Base-by-base conservation (phyloP, 345 rosid genomes). In the Ceriops tagal region DNA sequence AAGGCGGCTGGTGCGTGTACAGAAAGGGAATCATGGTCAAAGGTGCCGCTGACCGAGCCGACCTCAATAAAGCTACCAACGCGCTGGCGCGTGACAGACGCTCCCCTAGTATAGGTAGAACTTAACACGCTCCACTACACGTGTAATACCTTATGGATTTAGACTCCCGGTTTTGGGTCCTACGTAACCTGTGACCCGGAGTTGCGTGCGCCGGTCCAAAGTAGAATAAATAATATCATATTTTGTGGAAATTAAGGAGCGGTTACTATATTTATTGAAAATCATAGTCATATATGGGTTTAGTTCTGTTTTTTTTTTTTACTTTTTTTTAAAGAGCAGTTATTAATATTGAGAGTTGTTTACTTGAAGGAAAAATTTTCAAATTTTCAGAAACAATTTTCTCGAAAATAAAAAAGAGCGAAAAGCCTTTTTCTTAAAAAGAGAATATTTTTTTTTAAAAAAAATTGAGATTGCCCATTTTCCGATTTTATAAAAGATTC, bases 11-110 rank as follows among this genome's bases (percentile, higher is more conserved):
- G 28, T 18, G 28, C 3, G 5, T 52, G n/a, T 26, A 5, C 10
- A 18, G 2, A 8, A 18, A 21, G 15, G 10, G 8, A 34, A 43
- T 31, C 51, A 15, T 8, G 43, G 73, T 74, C 78, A 70, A 74
- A 51, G 37, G 58, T 43, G 22, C 71, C 70, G 73, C 67, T 74
- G 73, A 78, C 81, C 64, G 78, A 56, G 68, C 75, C 75, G 11
- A 6, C 1, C 55, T 26, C 8, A 26, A 18, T 32, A 43, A 57
- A 39, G 59, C 11, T 24, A 24, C 6, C 18, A 16, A 26, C 13
- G 59, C 49, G 5, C 5, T 43, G 49, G 59, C 62, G 6, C 27
- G 53, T 67, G 63, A 27, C 1, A 13, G 8, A 20, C 26, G 63
- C 55, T 34, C 71, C 34, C 28, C 6, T 5, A 0, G 4, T 24